Base-by-base conservation (phyloP, 805 yeast species). In the Allodekkera sacchari region DNA sequence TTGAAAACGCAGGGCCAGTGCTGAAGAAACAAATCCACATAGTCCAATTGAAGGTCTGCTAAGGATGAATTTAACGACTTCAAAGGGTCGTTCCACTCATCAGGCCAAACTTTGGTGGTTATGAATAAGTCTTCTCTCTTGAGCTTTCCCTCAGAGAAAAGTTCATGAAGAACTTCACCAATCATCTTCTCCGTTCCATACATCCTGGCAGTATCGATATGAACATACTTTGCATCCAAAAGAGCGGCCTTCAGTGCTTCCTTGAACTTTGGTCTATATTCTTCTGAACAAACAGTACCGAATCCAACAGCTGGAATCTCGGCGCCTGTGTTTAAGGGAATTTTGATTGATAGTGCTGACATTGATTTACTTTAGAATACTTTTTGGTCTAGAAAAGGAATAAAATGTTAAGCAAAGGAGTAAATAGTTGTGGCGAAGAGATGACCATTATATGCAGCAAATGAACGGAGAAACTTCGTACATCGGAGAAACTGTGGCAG, bases 51-150 rank as follows among this genome's bases (percentile, higher is more conserved):
- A 26, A 68, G 44, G n/a, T 53, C 57, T 48, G 41, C 35, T 36
- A 68, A 55, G 1, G 73, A 66, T 19, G 41, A 32, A 18, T 65
- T 57, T 30, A 68, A 44, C 1, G 73, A 66, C 32, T 53, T 53
- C 25, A 49, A 63, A 1, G 70, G 68, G 21, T 48, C 48, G 30
- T 59, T 55, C 50, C 63, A 57, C 32, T 52, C 48, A 2, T 65
- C 54, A 1, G 72, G 73, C 73, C 80, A 74, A 34, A 82, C 66
- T 52, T 83, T 83, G 38, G 92, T 81, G 42, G 89, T 81, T 44
- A 83, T 61, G 45, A 77, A 83, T 13, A 83, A 41, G 35, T 66
- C 70, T 39, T 71, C 71, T 47, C 77, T 59, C 42, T 64, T 64
- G 30, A 67, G 52, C 12, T 50, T 45, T 9, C 73, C 70, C 35